Conservation (phyloP, 2,329 filamentous ascomycete genomes). For the Lecanicillium sp. region DNA sequence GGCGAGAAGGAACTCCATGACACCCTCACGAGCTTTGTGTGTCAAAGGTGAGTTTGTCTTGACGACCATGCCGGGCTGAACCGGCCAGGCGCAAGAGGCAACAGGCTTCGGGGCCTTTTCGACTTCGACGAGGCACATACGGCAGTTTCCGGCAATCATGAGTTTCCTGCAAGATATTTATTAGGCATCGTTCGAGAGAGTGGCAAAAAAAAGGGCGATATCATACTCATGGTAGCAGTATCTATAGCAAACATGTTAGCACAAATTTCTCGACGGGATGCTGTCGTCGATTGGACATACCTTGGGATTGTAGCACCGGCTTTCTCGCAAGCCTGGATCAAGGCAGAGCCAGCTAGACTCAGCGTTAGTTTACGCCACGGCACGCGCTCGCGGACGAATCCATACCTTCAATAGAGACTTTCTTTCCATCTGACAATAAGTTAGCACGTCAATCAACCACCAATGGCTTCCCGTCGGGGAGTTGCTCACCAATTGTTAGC, state of each 20-base stretch:
- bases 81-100: conserved; percentile 97
- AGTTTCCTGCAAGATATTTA: conserved; percentile 61
- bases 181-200: conserved; percentile 29
- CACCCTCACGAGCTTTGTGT: conserved; percentile 96
- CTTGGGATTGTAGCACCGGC: conserved; percentile 83
- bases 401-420: conserved; percentile 93
- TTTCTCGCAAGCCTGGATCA: conserved; percentile 99
- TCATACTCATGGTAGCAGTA: conserved; percentile 97
- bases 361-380: conserved; percentile 24
- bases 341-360: conserved; percentile 75
- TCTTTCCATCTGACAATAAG: conserved; percentile 72
- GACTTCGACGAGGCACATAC: conserved; percentile 99
- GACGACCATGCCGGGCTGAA: conserved; percentile 97
- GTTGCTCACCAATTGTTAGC: conserved; percentile 73
- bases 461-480: conserved; percentile 10
- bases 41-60: conserved; percentile 95
- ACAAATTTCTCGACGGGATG: conserved; percentile 3
- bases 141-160: conserved; percentile 98
- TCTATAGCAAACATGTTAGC: conserved; percentile 39
- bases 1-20: conserved; percentile 97
- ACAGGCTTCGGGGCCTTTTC: conserved; percentile 94
- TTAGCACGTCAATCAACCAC: conserved; percentile 19
- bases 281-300: conserved; percentile 34
- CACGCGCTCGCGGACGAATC: conserved; percentile 8
- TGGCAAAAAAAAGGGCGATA: conserved; percentile 14